Conservation (phyloP, 2,329 filamentous ascomycete species). For the Paraconiothyrium sp. region DNA sequence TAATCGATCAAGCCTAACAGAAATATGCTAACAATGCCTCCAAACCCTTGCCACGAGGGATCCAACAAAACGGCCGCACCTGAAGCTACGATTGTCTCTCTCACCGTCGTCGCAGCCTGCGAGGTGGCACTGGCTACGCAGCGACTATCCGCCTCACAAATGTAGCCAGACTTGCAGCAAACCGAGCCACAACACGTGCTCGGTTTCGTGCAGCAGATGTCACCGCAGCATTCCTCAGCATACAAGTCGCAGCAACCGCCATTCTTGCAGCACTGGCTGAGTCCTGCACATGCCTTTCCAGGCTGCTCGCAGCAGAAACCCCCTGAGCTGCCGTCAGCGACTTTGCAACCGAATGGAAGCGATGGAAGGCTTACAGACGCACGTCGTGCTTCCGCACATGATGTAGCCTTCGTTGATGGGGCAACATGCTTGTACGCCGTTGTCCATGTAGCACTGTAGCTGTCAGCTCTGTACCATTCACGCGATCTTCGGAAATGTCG, state of each 20-base stretch:
- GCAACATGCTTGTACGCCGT: neutral
- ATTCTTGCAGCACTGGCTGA: conserved; percentile 2
- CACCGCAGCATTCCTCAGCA: conserved; percentile 1
- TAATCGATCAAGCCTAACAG: neutral
- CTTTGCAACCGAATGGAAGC: neutral
- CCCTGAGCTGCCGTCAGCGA: neutral
- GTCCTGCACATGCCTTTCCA: neutral
- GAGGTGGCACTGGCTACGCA: conserved; percentile 1
- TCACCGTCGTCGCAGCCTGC: neutral
- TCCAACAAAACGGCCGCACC: neutral
- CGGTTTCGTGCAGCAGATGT: neutral
- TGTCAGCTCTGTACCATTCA: no score
- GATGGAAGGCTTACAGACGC: neutral
- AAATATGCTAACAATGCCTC: neutral
- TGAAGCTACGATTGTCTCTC: neutral
- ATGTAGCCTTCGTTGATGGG: neutral
- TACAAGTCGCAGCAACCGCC: conserved; percentile 4
- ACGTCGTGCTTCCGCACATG: neutral
- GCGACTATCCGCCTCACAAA: conserved; percentile 1
- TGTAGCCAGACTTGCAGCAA: conserved; percentile 1
- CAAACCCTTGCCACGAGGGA: neutral
- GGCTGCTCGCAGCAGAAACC: conserved; percentile 1
- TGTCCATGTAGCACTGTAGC: neutral
- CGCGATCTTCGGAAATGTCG: neutral
- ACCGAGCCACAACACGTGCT: neutral